Evolutionary conservation across 495 filamentous ascomycete genomes (phyloP).

Genomic region (Trypethelium eluteriae): DNA sequence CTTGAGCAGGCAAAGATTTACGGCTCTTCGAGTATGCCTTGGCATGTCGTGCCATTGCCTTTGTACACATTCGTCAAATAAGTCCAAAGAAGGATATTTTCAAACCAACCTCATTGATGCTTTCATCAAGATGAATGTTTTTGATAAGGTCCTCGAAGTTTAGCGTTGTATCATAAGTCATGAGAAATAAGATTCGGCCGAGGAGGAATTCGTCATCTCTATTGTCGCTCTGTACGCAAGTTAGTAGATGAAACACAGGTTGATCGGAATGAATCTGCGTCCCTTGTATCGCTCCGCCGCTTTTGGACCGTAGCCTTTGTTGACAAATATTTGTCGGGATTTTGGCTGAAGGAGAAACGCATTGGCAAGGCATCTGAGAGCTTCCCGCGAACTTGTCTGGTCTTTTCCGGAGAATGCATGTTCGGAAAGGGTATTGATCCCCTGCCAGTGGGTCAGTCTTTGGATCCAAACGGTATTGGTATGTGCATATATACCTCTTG

Average conservation of each 20-base stretch:
- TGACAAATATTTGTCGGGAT: conserved; percentile 72
- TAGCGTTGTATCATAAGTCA: conserved; percentile 72
- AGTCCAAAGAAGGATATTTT: not conserved
- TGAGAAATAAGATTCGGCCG: conserved; percentile 74
- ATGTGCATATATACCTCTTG: conserved; percentile 47
- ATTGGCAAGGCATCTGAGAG: conserved; percentile 81
- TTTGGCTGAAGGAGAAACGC: conserved; percentile 62
- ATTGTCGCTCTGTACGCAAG: conserved; percentile 50
- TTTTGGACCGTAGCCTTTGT: conserved; percentile 64
- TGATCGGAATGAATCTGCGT: conserved; percentile 11
- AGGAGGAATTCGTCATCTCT: conserved; percentile 83
- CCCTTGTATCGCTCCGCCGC: conserved; percentile 65
- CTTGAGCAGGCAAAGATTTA: conserved; percentile 42
- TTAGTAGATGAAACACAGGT: conserved; percentile 3
- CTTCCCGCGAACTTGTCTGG: conserved; percentile 54
- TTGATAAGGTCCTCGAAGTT: conserved; percentile 63
- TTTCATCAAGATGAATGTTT: conserved; percentile 60
- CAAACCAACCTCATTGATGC: conserved; percentile 44
- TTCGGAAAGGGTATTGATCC: conserved; percentile 61
- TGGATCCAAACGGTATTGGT: not conserved
- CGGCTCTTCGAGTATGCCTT: conserved; percentile 18
- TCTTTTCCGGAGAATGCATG: conserved; percentile 55
- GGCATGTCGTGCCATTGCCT: conserved; percentile 24
- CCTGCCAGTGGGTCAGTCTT: conserved; percentile 41
- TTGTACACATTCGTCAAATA: not conserved